phyloP scores from a whole-genome alignment of 2,329 filamentous ascomycete genomes.

The Clonostachys chloroleuca region DNA sequence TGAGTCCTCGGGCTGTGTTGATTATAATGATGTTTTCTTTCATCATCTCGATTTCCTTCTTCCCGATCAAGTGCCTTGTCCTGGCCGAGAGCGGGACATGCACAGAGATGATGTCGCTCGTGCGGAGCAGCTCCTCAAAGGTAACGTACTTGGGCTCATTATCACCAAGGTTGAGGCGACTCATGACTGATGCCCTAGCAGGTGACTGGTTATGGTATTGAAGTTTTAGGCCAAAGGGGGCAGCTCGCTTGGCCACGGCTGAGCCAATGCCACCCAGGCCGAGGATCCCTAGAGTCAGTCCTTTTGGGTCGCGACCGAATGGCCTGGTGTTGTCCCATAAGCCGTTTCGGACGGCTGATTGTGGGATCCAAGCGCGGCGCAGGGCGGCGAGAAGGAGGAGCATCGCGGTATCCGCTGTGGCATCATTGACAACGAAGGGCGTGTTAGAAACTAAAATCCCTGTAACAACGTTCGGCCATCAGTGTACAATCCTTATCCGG shows the following conservation, averaged over 20 bases:
- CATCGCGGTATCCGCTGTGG: slow-evolving; percentile 67
- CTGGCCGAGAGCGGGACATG: slow-evolving; percentile 65
- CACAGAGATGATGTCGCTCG: slow-evolving; percentile 61
- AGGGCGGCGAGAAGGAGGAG: slow-evolving; percentile 68
- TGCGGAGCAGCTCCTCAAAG: slow-evolving; percentile 6
- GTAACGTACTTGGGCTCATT: slow-evolving; percentile 22
- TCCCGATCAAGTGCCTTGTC: slow-evolving; percentile 50
- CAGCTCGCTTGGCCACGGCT: slow-evolving; percentile 30
- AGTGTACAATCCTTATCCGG: not conserved
- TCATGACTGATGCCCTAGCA: not conserved
- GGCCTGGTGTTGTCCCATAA: slow-evolving; percentile 48
- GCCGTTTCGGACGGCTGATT: slow-evolving; percentile 52
- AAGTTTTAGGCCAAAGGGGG: slow-evolving; percentile 35
- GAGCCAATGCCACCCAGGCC: slow-evolving; percentile 43
- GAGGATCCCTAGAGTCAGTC: slow-evolving; percentile 39
- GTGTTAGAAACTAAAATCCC: slow-evolving; percentile 60
- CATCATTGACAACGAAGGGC: slow-evolving; percentile 62
- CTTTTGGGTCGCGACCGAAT: slow-evolving; percentile 28
- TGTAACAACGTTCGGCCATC: not conserved
- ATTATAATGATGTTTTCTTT: slow-evolving; percentile 62
- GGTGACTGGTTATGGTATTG: slow-evolving; percentile 33
- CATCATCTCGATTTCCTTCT: slow-evolving; percentile 62
- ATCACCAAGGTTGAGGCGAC: slow-evolving; percentile 5
- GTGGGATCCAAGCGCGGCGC: slow-evolving; percentile 52
- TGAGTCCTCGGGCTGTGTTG: slow-evolving; percentile 69